phyloP scores from a whole-genome alignment of 2,329 filamentous ascomycete species.

The Colletotrichum sp. region DNA sequence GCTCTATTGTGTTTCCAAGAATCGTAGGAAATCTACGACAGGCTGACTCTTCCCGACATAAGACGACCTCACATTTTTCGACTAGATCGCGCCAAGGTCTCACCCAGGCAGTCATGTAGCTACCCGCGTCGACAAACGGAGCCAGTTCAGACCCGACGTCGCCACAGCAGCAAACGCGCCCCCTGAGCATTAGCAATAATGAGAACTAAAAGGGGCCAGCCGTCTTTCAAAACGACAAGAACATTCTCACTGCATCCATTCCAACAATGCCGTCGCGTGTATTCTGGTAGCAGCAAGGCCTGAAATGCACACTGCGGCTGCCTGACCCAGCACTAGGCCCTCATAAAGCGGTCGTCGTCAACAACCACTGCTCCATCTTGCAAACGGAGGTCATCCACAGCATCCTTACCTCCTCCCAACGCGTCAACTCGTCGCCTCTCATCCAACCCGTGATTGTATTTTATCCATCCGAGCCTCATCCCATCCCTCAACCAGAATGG shows the following conservation, averaged over 20 bases:
- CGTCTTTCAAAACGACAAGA: accelerated
- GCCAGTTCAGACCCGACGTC: background rate
- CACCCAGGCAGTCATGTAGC: background rate
- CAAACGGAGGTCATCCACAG: background rate
- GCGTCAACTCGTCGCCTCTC: accelerated
- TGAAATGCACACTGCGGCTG: background rate
- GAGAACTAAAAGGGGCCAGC: background rate
- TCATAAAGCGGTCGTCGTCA: background rate
- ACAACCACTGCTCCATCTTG: background rate
- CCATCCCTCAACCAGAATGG: background rate
- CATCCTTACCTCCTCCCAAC: background rate
- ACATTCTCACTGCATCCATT: background rate
- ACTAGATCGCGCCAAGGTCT: background rate
- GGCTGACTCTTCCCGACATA: background rate
- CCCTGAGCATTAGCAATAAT: accelerated
- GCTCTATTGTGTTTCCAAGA: too few species aligned
- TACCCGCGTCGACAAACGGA: background rate
- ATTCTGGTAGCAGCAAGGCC: accelerated
- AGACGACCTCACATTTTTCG: background rate
- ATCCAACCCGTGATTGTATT: background rate
- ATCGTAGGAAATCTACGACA: background rate
- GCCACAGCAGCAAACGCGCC: background rate
- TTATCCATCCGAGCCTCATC: background rate
- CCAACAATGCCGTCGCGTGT: accelerated
- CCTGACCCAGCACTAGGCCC: background rate